Base-by-base conservation (phyloP, 148 eudicot species). In the Arbutus unedo region DNA sequence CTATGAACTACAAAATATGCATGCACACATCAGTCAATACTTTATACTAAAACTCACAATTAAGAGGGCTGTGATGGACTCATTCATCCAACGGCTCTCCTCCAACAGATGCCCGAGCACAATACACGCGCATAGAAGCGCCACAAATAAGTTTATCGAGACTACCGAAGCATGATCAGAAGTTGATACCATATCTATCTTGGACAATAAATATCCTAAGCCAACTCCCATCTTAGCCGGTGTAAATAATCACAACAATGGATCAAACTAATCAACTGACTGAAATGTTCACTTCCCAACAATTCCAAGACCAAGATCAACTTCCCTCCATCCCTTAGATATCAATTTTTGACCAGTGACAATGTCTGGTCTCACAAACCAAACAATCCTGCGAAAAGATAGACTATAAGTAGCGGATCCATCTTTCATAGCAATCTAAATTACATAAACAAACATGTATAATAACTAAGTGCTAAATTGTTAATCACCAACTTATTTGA, bases 61-160 rank as follows among this genome's bases (percentile, higher is more conserved):
- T 75, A 83, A 44, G 41, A 93, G 88, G 59, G 94, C 91, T 14
- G 94, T 90, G 70, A 90, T 93, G 19, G 96, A 93, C 82, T 93
- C 96, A 49, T 93, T 93, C 87, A 91, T 89, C 96, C 96, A 91
- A 9, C 94, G 90, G 57, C 81, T 86, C 76, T 90, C 92, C 83
- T 92, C 95, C 68, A 91, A 82, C 59, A 93, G 86, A 84, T 91
- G 97, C 76, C 97, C 97, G 2, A 91, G 87, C 55, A 93, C 88
- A 71, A 93, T 91, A 83, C 97, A 93, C 15, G 88, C 86, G 57
- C 94, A 93, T 2, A 93, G 82, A 31, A 93, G 92, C 15, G 92
- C 93, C 23, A 90, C 93, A 77, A 91, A 93, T 59, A 93, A 67
- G 88, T 89, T 90, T 76, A 93, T 88, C 0, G 94, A 85, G 74